Evolutionary conservation across 768 basidiomycete species (phyloP), one percentile per base, ranked within the genome.

Genomic region (Holtermanniella nyarrowii): DNA sequence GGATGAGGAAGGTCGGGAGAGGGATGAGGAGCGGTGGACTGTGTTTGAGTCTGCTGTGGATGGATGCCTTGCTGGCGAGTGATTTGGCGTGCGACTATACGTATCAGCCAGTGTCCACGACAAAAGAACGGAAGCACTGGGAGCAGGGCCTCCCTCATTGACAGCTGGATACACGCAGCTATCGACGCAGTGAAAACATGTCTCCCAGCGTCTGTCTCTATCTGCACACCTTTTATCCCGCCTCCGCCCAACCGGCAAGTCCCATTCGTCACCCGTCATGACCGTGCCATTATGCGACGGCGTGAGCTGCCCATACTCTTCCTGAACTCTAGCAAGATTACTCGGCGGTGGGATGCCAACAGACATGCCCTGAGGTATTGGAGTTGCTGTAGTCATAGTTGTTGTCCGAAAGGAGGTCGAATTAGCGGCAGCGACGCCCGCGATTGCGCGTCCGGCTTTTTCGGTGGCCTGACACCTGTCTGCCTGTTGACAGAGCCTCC

Each of bases 211-310:
- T n/a, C n/a, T n/a, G n/a, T n/a, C n/a, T n/a, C n/a, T n/a, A n/a
- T n/a, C n/a, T n/a, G n/a, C n/a, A n/a, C 46, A 65, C 68, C 61
- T 65, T 42, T 59, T 46, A n/a, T 59, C 49, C n/a, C 62, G 61
- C 21, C 62, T 52, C 50, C 54, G 50, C 5, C 52, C 61, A 20
- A 65, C 54, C 11, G 67, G 61, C 44, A 60, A 65, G 48, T 70
- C 68, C 65, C 66, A 70, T 45, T 70, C 63, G 27, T 60, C 62
- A 12, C 68, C 69, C 14, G 69, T 68, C 26, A 57, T 60, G 22
- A 70, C 66, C 44, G 58, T 61, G 16, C 69, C 69, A 41, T 61
- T 61, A 39, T 68, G 62, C 10, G 53, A 62, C 26, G 66, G 66
- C 14, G 66, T 68, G 13, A 48, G 44, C 55, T 58, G 27, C 7